Base-by-base conservation (phyloP, 2,329 filamentous ascomycete species). In the Macrophomina phaseolina region DNA sequence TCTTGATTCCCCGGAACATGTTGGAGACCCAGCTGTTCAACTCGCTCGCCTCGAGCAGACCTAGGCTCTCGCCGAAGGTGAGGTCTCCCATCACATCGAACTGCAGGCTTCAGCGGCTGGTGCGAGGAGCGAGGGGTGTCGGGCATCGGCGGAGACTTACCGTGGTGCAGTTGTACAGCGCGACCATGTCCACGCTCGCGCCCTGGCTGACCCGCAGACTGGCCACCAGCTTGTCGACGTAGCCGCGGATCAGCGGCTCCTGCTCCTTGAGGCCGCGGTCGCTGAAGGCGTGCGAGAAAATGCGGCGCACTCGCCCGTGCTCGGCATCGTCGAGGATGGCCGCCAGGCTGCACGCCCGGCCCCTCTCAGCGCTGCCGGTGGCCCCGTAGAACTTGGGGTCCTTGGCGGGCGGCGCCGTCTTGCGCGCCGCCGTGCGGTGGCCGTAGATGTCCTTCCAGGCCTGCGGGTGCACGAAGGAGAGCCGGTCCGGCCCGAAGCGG, bases 391-490 rank as follows among this genome's bases (percentile, higher is more conserved):
- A 49, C 9, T 16, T 14, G 4, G 40, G 46, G 36, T 68, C 64
- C 67, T 61, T 64, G 48, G 23, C 67, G 42, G 23, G 18, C 36
- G 36, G 36, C 36, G 36, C 36, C 36, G 36, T 38, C 36, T 38
- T 38, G 36, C 36, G 36, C 9, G 64, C 28, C 3, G 9, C 46
- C 8, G 8, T 45, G 52, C 16, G 32, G 60, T 70, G 58, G n/a
- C 66, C 67, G 32, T 63, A 52, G 30, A 63, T 52, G 30, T 48
- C 48, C n/a, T 64, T 67, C 76, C 78, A 82, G 2, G 80, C 79
- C 1, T 76, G 77, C 1, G 81, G 79, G 12, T 72, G 77, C 55
- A 75, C 81, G 71, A 81, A 81, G 2, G 79, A 81, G 1, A 82
- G 62, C 64, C 83, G 78, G 30, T 75, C 76, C 0, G 81, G 81